Evolutionary conservation across 495 filamentous ascomycete species (phyloP).

Genomic region (Hypoxylon lienhwacheense): DNA sequence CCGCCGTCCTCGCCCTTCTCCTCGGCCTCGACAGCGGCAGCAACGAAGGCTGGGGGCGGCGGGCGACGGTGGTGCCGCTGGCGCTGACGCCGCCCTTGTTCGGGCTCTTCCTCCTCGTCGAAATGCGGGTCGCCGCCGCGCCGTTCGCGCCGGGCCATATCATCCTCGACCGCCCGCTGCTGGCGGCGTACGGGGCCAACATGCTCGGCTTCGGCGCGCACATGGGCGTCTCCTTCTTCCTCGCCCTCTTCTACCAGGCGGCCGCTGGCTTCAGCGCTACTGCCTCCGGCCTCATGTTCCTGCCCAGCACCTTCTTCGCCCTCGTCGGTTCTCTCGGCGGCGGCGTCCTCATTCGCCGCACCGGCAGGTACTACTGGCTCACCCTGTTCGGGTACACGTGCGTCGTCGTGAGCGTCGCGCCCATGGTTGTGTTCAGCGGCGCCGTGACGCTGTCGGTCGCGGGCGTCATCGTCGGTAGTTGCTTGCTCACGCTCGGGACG

Average conservation of each 20-base stretch:
- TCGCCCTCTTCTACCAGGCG: slow-evolving; percentile 81
- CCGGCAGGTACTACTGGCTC: slow-evolving; percentile 77
- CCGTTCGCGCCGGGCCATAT: slow-evolving; percentile 80
- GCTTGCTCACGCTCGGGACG: slow-evolving; percentile 32
- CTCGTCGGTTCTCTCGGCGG: slow-evolving; percentile 70
- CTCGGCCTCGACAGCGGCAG: slow-evolving; percentile 77
- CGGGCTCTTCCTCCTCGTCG: slow-evolving; percentile 67
- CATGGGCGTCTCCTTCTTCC: slow-evolving; percentile 69
- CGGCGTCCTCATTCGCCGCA: slow-evolving; percentile 72
- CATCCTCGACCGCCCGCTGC: slow-evolving; percentile 69
- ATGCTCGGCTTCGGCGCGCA: slow-evolving; percentile 74
- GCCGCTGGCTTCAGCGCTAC: slow-evolving; percentile 68
- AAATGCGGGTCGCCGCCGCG: slow-evolving; percentile 68
- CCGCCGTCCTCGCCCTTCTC: slow-evolving; percentile 70
- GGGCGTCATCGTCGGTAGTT: slow-evolving; percentile 60
- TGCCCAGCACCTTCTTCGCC: slow-evolving; percentile 65
- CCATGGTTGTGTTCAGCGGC: slow-evolving; percentile 65
- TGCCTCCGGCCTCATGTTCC: slow-evolving; percentile 63
- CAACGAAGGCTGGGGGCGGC: slow-evolving; percentile 68
- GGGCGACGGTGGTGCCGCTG: slow-evolving; percentile 62
- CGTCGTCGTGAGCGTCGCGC: slow-evolving; percentile 54
- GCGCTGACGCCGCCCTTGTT: slow-evolving; percentile 63
- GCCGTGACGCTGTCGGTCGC: slow-evolving; percentile 38
- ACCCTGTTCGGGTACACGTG: slow-evolving; percentile 61
- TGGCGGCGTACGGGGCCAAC: slow-evolving; percentile 71